A percentile compares a stretch with the other conserved stretches of the same genome.
Evolutionary conservation across 371 early-diverging fungal genomes (phyloP).

Genomic region (Gilbertella persicaria): DNA sequence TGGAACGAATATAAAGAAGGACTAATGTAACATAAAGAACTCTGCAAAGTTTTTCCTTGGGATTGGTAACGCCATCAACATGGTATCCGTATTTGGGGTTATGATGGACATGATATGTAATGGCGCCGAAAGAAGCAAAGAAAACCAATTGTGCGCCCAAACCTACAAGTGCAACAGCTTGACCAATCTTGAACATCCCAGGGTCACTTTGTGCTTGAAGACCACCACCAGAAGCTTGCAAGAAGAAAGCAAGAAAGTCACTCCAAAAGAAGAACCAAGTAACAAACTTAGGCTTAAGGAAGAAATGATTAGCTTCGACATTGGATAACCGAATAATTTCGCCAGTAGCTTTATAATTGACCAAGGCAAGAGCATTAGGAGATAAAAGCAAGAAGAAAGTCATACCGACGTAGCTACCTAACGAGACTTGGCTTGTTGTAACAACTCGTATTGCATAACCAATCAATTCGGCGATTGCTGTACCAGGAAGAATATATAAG

Average conservation of each 20-base stretch:
- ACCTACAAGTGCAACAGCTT: neutral
- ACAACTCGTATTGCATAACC: slow-evolving; percentile 32
- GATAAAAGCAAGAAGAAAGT: slow-evolving; percentile 34
- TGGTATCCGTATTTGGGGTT: slow-evolving; percentile 2
- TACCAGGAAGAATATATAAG: slow-evolving; percentile 31
- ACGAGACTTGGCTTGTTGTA: slow-evolving; percentile 21
- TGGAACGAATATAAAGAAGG: slow-evolving; percentile 4
- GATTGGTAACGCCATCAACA: neutral
- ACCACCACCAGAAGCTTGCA: slow-evolving; percentile 22
- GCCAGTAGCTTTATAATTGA: slow-evolving; percentile 43
- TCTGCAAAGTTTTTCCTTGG: slow-evolving; percentile 1
- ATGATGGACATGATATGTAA: slow-evolving; percentile 6
- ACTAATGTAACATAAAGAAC: neutral
- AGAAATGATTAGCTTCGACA: slow-evolving; percentile 12
- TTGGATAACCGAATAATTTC: slow-evolving; percentile 25
- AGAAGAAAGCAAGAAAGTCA: slow-evolving; percentile 25
- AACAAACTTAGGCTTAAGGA: slow-evolving; percentile 32
- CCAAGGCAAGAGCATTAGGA: slow-evolving; percentile 43
- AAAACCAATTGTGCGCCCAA: neutral
- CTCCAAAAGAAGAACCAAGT: slow-evolving; percentile 48
- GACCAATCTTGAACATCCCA: neutral
- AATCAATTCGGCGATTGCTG: slow-evolving; percentile 33
- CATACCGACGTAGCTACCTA: slow-evolving; percentile 30
- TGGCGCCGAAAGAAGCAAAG: slow-evolving; percentile 6
- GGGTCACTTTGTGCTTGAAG: neutral